A percentile compares a stretch with the other conserved stretches of the same genome.
These are phyloP conservation scores for Asterella californica DNA, from an alignment of 225 moss, liverwort and hornwort genomes.

Conservation along the genomic window DNA sequence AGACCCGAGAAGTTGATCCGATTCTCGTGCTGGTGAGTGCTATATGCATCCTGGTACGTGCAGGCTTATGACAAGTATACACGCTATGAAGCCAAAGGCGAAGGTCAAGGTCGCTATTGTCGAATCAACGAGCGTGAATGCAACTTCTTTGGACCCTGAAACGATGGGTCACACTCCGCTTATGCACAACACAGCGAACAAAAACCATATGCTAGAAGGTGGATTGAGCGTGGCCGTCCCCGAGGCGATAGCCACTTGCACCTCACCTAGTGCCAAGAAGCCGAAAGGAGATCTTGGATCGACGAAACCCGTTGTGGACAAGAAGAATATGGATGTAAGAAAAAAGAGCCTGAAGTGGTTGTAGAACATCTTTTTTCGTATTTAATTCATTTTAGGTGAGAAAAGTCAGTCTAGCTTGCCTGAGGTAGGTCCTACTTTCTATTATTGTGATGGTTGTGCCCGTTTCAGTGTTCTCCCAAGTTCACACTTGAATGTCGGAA, in stretches of 20 bases:
- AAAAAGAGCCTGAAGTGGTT: constrained; percentile 99
- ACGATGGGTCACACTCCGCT: constrained; percentile 68
- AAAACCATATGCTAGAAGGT: constrained; percentile 64
- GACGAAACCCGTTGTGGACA: constrained; percentile 80
- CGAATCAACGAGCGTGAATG: constrained; percentile 93
- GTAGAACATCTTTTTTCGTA: constrained; percentile 40
- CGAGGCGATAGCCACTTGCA: constrained; percentile 59
- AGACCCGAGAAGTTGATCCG: background rate
- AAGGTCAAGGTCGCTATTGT: constrained; percentile 91
- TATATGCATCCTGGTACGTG: background rate
- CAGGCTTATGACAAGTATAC: constrained; percentile 98
- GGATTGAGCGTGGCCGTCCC: constrained; percentile 60
- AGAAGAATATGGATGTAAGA: constrained; percentile 95
- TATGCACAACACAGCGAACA: constrained; percentile 85
- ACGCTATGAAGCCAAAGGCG: constrained; percentile 97
- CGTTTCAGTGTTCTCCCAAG: constrained; percentile 1
- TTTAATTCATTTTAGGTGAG: constrained; percentile 29
- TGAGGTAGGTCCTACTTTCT: constrained; percentile 10
- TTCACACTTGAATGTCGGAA: constrained; percentile 4
- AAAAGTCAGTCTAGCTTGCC: constrained; percentile 14
- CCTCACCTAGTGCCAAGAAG: constrained; percentile 85
- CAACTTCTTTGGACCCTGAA: constrained; percentile 51
- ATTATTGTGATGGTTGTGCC: constrained; percentile 11
- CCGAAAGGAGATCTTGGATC: constrained; percentile 82
- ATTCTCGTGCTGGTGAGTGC: background rate